These are phyloP conservation scores for Umbelopsis vinacea DNA, from an alignment of 192 early-diverging fungal species.

Conservation along the genomic window DNA sequence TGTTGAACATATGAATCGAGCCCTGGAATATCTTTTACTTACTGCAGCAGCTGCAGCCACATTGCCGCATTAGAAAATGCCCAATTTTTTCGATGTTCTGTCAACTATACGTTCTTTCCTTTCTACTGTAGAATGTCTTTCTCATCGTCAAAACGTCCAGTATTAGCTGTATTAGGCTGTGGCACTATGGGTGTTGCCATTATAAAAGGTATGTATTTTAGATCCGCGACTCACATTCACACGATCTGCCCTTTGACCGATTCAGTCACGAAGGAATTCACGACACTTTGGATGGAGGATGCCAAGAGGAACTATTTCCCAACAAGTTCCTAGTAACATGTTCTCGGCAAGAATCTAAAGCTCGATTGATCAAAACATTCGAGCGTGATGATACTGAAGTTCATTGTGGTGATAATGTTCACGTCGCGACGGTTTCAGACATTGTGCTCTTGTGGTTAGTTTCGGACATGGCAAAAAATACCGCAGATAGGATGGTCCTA, in stretches of 20 bases:
- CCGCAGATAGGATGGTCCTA: too few species aligned
- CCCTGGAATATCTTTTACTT: too few species aligned
- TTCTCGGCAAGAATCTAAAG: constrained; percentile 47
- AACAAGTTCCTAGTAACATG: constrained; percentile 52
- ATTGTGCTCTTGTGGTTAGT: constrained; percentile 52
- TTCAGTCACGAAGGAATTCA: constrained; percentile 29
- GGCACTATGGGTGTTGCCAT: constrained; percentile 62
- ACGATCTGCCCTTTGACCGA: background rate
- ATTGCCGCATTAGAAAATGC: too few species aligned
- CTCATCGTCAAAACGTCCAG: background rate
- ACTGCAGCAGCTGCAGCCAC: too few species aligned
- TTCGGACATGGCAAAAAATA: background rate
- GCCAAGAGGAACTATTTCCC: constrained; percentile 26
- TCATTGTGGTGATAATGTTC: constrained; percentile 45
- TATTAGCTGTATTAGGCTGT: constrained; percentile 51
- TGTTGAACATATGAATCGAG: too few species aligned
- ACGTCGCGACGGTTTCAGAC: constrained; percentile 43
- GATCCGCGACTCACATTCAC: background rate
- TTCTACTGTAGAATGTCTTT: background rate
- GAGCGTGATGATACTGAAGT: constrained; percentile 22
- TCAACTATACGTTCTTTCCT: background rate
- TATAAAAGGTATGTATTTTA: constrained; percentile 35
- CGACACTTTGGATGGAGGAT: constrained; percentile 33
- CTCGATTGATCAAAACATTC: constrained; percentile 32
- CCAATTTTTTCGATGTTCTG: background rate